Evolutionary conservation across 768 basidiomycete genomes (phyloP), one percentile per base, ranked within the genome.

Genomic region (Cystobasidium onofrii): DNA sequence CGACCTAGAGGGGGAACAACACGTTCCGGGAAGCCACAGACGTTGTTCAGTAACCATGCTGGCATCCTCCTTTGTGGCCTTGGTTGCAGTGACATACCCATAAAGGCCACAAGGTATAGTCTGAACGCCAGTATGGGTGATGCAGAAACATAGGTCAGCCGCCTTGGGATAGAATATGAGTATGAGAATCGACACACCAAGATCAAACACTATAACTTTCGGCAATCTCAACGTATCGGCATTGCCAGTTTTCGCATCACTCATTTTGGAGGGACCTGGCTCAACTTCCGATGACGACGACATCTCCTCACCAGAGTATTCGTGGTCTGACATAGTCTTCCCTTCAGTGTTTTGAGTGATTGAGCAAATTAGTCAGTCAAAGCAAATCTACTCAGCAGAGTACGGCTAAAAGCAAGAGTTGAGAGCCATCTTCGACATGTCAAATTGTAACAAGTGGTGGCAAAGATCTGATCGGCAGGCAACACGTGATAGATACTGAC

Each of bases 1-100:
- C 91, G 65, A 92, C 88, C 91, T 52, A 25, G 27, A 10, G 23
- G n/a, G n/a, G n/a, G n/a, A n/a, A n/a, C n/a, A n/a, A n/a, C n/a
- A n/a, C n/a, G n/a, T n/a, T n/a, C n/a, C n/a, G n/a, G n/a, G n/a
- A n/a, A n/a, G n/a, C n/a, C n/a, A n/a, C n/a, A n/a, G n/a, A n/a
- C n/a, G n/a, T n/a, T n/a, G n/a, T n/a, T n/a, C n/a, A n/a, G n/a
- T n/a, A n/a, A n/a, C n/a, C n/a, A n/a, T n/a, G n/a, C n/a, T n/a
- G n/a, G n/a, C n/a, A n/a, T 31, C 39, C 61, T 23, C 17, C 9
- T 63, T 63, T 4, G n/a, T 23, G 10, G 15, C 33, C 43, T 64
- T 39, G 6, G 61, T 9, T 63, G 20, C 25, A 27, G n/a, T 20
- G 31, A 44, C 33, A 27, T 52, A 33, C 34, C 69, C 69, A 71